Conservation (phyloP, 176 grass and related monocot genomes). For the Triticum dicoccoides region DNA sequence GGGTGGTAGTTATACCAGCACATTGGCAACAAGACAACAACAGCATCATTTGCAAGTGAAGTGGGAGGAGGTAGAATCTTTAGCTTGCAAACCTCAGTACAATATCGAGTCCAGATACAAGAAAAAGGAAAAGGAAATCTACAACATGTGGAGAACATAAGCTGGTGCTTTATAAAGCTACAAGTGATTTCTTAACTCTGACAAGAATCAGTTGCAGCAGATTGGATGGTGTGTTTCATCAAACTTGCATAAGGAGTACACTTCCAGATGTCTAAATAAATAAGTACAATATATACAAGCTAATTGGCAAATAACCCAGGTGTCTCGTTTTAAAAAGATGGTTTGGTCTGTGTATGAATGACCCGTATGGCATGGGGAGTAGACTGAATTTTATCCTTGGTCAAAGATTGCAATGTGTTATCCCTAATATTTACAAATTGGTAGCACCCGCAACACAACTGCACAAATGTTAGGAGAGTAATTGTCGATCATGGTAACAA, state of each 20-base stretch:
- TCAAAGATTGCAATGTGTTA: not conserved
- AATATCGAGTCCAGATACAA: not conserved
- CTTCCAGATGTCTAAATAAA: not conserved
- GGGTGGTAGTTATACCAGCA: not conserved
- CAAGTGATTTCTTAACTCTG: not conserved
- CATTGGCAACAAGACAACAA: not conserved
- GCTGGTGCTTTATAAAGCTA: not conserved
- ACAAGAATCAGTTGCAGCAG: not conserved
- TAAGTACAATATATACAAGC: not conserved
- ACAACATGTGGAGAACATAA: not conserved
- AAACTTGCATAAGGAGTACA: not conserved
- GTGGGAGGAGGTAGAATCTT: not conserved
- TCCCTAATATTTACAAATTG: not conserved
- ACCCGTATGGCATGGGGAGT: not conserved
- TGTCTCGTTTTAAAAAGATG: not conserved
- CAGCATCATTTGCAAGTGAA: not conserved
- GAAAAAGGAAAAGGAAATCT: not conserved
- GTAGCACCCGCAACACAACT: not conserved
- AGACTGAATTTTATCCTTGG: not conserved
- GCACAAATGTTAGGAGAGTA: not conserved
- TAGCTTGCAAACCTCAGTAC: not conserved
- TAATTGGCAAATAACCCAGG: not conserved
- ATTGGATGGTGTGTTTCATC: not conserved
- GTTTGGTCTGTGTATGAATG: not conserved
- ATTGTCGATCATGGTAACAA: not conserved